Percentiles rank a stretch among this genome's conserved stretches.
These are phyloP conservation scores for Lodderomyces beijingensis DNA, from an alignment of 1,139 yeast species.

Conservation along the genomic window DNA sequence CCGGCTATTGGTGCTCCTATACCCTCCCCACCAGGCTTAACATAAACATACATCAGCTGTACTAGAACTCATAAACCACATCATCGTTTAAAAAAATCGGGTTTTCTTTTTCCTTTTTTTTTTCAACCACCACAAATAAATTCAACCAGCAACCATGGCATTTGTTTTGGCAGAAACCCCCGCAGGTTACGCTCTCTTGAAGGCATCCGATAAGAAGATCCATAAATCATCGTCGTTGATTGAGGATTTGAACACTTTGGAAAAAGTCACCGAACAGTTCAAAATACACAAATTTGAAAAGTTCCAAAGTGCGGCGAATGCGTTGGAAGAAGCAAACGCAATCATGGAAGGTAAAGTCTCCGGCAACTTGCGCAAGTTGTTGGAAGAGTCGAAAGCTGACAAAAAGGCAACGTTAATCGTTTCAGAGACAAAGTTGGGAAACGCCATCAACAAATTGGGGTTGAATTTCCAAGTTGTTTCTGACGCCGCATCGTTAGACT, in stretches of 20 bases:
- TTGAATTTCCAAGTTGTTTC: constrained; percentile 83
- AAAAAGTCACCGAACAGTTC: constrained; percentile 73
- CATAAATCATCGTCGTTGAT: constrained; percentile 75
- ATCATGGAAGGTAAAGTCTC: constrained; percentile 92
- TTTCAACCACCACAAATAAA: neutral
- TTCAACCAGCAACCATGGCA: constrained; percentile 51
- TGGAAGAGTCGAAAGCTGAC: constrained; percentile 79
- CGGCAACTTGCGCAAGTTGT: constrained; percentile 69
- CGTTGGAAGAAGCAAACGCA: constrained; percentile 91
- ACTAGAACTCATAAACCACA: too few species aligned
- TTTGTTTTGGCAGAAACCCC: constrained; percentile 96
- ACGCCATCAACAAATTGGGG: constrained; percentile 92
- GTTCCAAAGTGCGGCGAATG: constrained; percentile 90
- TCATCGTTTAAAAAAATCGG: too few species aligned
- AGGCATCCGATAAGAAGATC: constrained; percentile 96
- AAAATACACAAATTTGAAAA: constrained; percentile 94
- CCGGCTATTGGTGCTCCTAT: too few species aligned
- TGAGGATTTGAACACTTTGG: constrained; percentile 78
- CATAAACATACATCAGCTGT: too few species aligned
- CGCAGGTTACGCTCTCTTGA: constrained; percentile 96
- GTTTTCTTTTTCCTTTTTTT: neutral
- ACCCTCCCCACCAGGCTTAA: too few species aligned
- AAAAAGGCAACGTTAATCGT: constrained; percentile 89
- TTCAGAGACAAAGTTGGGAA: constrained; percentile 93
- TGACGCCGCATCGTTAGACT: constrained; percentile 91